Conservation (phyloP, 1,139 yeast species). For the Sporopachydermia cereana region DNA sequence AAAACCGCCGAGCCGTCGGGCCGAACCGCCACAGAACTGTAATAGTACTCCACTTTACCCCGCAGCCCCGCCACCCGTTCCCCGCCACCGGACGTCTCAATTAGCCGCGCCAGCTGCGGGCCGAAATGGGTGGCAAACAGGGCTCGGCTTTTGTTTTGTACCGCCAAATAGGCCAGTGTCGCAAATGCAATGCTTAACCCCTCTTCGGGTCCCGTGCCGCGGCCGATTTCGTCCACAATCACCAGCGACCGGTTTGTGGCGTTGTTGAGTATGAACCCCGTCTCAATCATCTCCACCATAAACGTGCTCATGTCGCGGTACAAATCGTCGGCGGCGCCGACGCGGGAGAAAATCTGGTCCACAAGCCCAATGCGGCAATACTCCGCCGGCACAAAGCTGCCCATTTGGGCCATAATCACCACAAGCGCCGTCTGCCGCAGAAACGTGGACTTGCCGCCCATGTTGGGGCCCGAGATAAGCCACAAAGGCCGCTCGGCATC, state of each 20-base stretch:
- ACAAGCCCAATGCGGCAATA: slow-evolving; percentile 46
- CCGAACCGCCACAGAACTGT: slow-evolving; percentile 34
- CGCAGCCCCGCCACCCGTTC: slow-evolving; percentile 16
- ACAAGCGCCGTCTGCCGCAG: slow-evolving; percentile 52
- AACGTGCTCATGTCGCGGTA: slow-evolving; percentile 83
- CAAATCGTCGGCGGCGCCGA: slow-evolving; percentile 87
- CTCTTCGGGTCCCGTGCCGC: slow-evolving; percentile 87
- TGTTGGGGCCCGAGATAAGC: slow-evolving; percentile 56
- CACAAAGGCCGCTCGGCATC: slow-evolving; percentile 14
- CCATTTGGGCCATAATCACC: slow-evolving; percentile 42
- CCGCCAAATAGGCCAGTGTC: slow-evolving; percentile 46
- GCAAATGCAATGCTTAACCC: slow-evolving; percentile 90
- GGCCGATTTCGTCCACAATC: slow-evolving; percentile 88
- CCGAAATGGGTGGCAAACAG: slow-evolving; percentile 95
- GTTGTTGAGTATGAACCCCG: slow-evolving; percentile 62
- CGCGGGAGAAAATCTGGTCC: slow-evolving; percentile 39
- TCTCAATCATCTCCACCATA: slow-evolving; percentile 98
- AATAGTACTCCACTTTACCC: slow-evolving; percentile 33
- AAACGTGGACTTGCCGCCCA: slow-evolving; percentile 71
- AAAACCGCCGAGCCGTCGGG: slow-evolving; percentile 10
- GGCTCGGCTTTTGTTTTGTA: slow-evolving; percentile 54
- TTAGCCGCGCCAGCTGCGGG: slow-evolving; percentile 39
- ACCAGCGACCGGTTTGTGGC: slow-evolving; percentile 76
- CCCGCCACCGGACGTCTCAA: slow-evolving; percentile 20
- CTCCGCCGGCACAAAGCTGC: slow-evolving; percentile 31